phyloP scores from a whole-genome alignment of 1,139 yeast genomes.

The Eremothecium coryli region DNA sequence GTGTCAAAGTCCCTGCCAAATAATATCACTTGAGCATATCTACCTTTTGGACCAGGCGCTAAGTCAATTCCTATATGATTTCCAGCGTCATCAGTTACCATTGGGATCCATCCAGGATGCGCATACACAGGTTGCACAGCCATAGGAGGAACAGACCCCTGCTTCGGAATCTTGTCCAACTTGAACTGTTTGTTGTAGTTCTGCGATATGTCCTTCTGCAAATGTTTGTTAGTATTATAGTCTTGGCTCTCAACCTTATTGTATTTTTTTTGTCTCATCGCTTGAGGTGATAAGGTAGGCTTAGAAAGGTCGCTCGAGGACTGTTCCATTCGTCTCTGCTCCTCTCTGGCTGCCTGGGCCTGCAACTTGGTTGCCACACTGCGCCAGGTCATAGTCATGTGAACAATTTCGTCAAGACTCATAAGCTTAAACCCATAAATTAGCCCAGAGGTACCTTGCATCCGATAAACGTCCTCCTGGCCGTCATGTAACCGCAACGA shows the following conservation, averaged over 20 bases:
- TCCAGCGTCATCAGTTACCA: constrained; percentile 80
- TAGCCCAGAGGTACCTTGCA: constrained; percentile 50
- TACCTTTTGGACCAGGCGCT: constrained; percentile 71
- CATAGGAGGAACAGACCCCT: constrained; percentile 67
- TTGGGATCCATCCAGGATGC: constrained; percentile 83
- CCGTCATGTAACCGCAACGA: constrained; percentile 62
- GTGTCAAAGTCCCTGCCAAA: constrained; percentile 88
- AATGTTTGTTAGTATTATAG: constrained; percentile 21
- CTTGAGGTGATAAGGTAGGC: constrained; percentile 8
- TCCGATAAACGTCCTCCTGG: constrained; percentile 43
- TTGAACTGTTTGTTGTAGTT: constrained; percentile 25
- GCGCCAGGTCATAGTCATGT: constrained; percentile 61
- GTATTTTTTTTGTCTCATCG: constrained; percentile 16
- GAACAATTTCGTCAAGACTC: constrained; percentile 56
- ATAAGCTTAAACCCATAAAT: constrained; percentile 55
- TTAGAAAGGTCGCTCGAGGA: constrained; percentile 9
- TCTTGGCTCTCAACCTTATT: constrained; percentile 19
- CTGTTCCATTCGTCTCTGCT: constrained; percentile 5
- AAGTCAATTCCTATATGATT: constrained; percentile 85
- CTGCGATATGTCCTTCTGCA: constrained; percentile 24
- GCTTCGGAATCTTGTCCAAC: constrained; percentile 42
- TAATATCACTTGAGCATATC: constrained; percentile 73
- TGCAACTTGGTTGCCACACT: constrained; percentile 46
- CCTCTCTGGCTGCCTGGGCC: constrained; percentile 12
- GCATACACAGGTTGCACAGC: constrained; percentile 66